Evolutionary conservation across 257 asterid species (phyloP).

Genomic region (Pogostemon cablin): DNA sequence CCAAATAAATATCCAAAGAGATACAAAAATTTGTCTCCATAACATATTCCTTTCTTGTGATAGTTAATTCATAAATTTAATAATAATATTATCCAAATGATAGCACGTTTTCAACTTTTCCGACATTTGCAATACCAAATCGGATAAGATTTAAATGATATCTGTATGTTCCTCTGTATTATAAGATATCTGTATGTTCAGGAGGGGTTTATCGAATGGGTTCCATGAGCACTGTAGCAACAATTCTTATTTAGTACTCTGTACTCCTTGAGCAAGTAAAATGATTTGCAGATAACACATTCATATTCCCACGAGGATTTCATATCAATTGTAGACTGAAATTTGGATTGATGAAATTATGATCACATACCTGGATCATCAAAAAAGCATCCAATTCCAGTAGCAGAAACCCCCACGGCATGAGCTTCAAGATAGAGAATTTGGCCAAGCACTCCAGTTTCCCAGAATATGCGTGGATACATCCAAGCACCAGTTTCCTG

Average conservation of each 20-base stretch:
- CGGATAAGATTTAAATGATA: not conserved
- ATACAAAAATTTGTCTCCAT: not conserved
- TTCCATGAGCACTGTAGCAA: not conserved
- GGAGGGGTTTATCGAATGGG: not conserved
- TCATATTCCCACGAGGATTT: slow-evolving; percentile 9
- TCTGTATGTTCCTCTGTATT: not conserved
- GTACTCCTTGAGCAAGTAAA: slow-evolving; percentile 14
- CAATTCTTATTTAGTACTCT: not conserved
- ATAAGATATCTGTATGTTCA: slow-evolving; percentile 1
- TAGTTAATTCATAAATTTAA: not conserved
- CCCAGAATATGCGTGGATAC: slow-evolving; percentile 98
- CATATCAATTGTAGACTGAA: slow-evolving; percentile 8
- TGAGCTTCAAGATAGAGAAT: slow-evolving; percentile 91
- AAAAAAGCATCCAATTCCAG: slow-evolving; percentile 96
- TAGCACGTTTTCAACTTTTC: slow-evolving; percentile 18
- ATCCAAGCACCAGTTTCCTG: slow-evolving; percentile 72
- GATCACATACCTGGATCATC: slow-evolving; percentile 80
- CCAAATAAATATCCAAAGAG: not conserved
- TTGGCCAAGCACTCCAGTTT: slow-evolving; percentile 97
- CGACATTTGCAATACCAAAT: slow-evolving; percentile 7
- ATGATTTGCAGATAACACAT: slow-evolving; percentile 6
- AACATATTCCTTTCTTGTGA: slow-evolving; percentile 4
- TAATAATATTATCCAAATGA: not conserved
- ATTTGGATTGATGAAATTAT: slow-evolving; percentile 5
- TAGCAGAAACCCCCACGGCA: slow-evolving; percentile 90